Evolutionary conservation across 805 yeast genomes (phyloP), one percentile per base, ranked within the genome.

Genomic region (Yarrowia osloensis): DNA sequence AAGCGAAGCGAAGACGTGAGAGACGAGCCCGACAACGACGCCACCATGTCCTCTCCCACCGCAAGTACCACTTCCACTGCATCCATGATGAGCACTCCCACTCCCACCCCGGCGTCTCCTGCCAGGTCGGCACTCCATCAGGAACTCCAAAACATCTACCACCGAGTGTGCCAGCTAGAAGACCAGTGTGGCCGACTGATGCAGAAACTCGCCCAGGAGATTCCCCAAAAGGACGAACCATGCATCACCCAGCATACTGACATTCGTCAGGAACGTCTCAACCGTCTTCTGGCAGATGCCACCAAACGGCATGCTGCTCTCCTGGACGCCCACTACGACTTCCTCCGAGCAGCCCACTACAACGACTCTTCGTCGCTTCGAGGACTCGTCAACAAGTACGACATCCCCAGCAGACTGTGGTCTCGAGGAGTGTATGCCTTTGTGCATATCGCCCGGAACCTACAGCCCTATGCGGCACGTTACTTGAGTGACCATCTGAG

Each of bases 381-480:
- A 17, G 54, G 54, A 13, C 66, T 61, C n/a, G 66, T 46, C 54
- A 33, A 22, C 40, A 61, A 61, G 66, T 61, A 61, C 44, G 66
- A 61, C 52, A 44, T 61, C 22, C 54, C 66, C 33, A 44, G 54
- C 22, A 31, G 66, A 33, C 26, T 61, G 22, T 61, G 66, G 66
- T 61, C 66, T 1, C 40, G 66, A 24, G 66, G 54, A 29, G 54
- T 61, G 11, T 61, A 46, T 21, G 66, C 66, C n/a, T 61, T 61
- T 24, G 54, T 61, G n/a, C 52, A 61, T n/a, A 46, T 46, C 12
- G 54, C 54, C n/a, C 54, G 66, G 13, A 44, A 46, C 42, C 33
- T 61, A 8, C 54, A 31, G 13, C 66, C 66, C 17, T 46, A 46
- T 24, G 39, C 66, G 15, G 39, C 52, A 1, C 54, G 54, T 11